Evolutionary conservation across 2,329 filamentous ascomycete genomes (phyloP).

Genomic region (Xylaria arbuscula): DNA sequence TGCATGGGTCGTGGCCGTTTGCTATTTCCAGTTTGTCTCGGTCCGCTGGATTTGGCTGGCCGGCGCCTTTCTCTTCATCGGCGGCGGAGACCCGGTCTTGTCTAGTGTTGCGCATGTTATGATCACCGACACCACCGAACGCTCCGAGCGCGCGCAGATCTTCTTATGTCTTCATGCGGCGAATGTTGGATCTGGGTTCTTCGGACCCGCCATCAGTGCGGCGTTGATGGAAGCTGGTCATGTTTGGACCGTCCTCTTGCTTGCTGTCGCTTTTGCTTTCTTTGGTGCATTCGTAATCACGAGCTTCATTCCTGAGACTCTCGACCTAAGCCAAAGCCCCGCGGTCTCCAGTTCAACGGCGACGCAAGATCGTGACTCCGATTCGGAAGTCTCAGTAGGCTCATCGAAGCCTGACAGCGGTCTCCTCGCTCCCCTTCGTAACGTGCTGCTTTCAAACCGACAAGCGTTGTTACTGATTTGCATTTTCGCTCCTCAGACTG

Average conservation of each 20-base stretch:
- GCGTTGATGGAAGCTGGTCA: conserved; percentile 28
- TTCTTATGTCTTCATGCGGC: conserved; percentile 26
- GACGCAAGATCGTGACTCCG: neutral
- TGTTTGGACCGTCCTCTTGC: conserved; percentile 24
- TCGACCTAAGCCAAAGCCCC: neutral
- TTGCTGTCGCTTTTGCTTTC: conserved; percentile 1
- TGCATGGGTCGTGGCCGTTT: conserved; percentile 23
- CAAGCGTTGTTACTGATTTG: neutral
- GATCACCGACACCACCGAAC: conserved; percentile 21
- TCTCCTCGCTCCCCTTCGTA: conserved; percentile 3
- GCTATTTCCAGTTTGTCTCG: conserved; percentile 23
- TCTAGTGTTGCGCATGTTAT: conserved; percentile 28
- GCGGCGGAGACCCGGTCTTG: conserved; percentile 26
- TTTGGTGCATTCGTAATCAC: conserved; percentile 9
- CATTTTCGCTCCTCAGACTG: neutral
- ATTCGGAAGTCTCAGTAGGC: neutral
- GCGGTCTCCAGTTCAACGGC: neutral
- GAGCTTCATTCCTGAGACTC: conserved; percentile 4
- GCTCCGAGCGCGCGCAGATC: conserved; percentile 26
- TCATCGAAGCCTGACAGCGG: neutral
- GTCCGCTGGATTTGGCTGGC: conserved; percentile 24
- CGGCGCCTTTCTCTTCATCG: conserved; percentile 24
- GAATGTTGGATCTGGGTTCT: conserved; percentile 22
- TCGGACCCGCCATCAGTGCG: conserved; percentile 23
- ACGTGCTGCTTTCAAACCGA: neutral